Evolutionary conservation across 2,329 filamentous ascomycete species (phyloP), one percentile per base, ranked within the genome.

Genomic region (Sclerotinia trifoliorum): DNA sequence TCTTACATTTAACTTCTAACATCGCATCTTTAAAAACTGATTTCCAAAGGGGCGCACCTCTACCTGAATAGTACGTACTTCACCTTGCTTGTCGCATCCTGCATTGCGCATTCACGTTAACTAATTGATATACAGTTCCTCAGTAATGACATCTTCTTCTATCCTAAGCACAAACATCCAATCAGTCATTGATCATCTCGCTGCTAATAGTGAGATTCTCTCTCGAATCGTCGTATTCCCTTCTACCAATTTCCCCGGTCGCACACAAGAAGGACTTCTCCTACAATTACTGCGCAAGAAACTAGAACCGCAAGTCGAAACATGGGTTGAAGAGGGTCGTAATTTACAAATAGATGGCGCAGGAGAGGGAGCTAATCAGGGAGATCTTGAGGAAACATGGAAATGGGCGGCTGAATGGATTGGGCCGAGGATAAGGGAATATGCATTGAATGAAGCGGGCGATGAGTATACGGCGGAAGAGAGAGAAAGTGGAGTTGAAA

Each of bases 261-360:
- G 85, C 73, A 89, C 85, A 6, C 88, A 92, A 69, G 87, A 90
- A 77, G 80, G 78, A 61, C 83, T 92, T 5, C 83, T 94, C 1
- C 83, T 86, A 35, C 86, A 90, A 74, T 82, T 96, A 2, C 82
- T 96, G 44, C 89, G 92, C 51, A 96, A 95, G 80, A 95, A 95
- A 77, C 84, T 93, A 61, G 92, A 95, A 73, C 91, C 92, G 0
- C 84, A 86, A 32, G 88, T 93, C 24, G 91, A 94, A 76, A 87
- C 88, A 68, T 89, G 90, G 80, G 88, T 94, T 35, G 85, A 87
- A 29, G 81, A 87, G 64, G 90, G 88, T 1, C 84, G 86, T 48
- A 82, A 82, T 68, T 80, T 81, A 39, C 74, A 71, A 48, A 71
- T 63, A 67, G 73, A 74, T 49, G 71, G 64, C 61, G 67, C 60